Conservation (phyloP, 2,329 filamentous ascomycete genomes). For the Aspergillus hortae region DNA sequence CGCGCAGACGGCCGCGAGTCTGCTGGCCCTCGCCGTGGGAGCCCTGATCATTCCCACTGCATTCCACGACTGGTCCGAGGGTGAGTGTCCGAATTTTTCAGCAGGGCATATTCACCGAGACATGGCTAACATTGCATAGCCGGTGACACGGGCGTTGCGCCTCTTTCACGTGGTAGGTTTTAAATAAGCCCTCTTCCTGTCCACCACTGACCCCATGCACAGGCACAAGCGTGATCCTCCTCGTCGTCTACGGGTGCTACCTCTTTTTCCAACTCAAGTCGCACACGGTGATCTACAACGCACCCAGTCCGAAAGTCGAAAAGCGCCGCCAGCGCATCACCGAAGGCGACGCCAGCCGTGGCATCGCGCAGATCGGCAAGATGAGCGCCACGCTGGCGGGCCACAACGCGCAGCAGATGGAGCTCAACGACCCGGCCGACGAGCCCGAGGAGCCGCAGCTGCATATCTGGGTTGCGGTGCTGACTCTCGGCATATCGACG, state of each 20-base stretch:
- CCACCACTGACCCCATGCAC: background rate
- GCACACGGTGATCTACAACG: constrained; percentile 75
- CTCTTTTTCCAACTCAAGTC: constrained; percentile 90
- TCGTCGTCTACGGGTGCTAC: constrained; percentile 79
- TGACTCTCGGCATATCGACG: constrained; percentile 68
- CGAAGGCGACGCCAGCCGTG: constrained; percentile 48
- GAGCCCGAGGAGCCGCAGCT: constrained; percentile 73
- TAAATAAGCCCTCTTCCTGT: background rate
- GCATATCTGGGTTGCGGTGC: constrained; percentile 66
- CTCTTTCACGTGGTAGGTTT: constrained; percentile 31
- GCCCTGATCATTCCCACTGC: constrained; percentile 87
- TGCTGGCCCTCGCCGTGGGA: constrained; percentile 74
- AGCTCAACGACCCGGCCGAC: constrained; percentile 58
- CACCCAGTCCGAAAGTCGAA: constrained; percentile 72
- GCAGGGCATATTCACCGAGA: too few species aligned
- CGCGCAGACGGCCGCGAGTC: constrained; percentile 79
- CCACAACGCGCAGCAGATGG: constrained; percentile 47
- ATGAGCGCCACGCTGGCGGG: constrained; percentile 50
- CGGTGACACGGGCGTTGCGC: constrained; percentile 24
- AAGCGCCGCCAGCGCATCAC: constrained; percentile 49
- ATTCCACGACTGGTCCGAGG: constrained; percentile 60
- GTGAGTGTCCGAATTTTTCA: constrained; percentile 14
- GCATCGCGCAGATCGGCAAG: constrained; percentile 53
- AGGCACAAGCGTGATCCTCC: constrained; percentile 68
- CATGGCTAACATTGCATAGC: constrained; percentile 16